These are phyloP conservation scores for Dentipellis sp. DNA, from an alignment of 768 basidiomycete genomes.

Conservation along the genomic window DNA sequence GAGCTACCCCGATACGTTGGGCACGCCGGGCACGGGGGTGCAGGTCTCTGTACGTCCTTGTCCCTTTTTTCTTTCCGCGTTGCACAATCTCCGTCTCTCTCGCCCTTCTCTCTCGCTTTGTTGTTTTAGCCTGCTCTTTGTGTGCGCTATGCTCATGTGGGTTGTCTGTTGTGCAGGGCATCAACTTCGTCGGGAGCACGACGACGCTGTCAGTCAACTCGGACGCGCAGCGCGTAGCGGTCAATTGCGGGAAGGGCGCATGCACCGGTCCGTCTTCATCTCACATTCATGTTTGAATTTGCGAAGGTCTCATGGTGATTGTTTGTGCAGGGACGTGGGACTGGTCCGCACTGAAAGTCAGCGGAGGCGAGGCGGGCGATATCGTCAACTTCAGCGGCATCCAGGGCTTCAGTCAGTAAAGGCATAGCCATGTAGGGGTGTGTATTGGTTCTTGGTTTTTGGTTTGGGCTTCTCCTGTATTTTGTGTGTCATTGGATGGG, in stretches of 20 bases:
- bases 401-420: background rate
- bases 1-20: conserved; percentile 46
- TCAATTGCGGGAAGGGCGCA: conserved; percentile 45
- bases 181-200: conserved; percentile 39
- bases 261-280: conserved; percentile 32
- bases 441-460: too few species aligned
- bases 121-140: too few species aligned
- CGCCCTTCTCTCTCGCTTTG: too few species aligned
- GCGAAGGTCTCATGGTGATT: background rate
- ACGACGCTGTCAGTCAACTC: conserved; percentile 24
- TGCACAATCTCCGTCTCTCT: too few species aligned
- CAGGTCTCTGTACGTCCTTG: conserved; percentile 37
- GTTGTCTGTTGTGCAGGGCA: conserved; percentile 22
- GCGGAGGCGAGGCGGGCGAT: conserved; percentile 34
- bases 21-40: conserved; percentile 48
- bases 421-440: background rate
- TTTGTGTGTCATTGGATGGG: too few species aligned
- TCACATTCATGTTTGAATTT: background rate
- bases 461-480: too few species aligned
- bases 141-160: too few species aligned
- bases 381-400: conserved; percentile 8
- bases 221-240: conserved; percentile 36
- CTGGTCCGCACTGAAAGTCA: conserved; percentile 35
- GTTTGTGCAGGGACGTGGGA: conserved; percentile 34
- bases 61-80: background rate